Evolutionary conservation across 1,139 yeast species (phyloP).

Genomic region (Magnusiomyces magnusii): DNA sequence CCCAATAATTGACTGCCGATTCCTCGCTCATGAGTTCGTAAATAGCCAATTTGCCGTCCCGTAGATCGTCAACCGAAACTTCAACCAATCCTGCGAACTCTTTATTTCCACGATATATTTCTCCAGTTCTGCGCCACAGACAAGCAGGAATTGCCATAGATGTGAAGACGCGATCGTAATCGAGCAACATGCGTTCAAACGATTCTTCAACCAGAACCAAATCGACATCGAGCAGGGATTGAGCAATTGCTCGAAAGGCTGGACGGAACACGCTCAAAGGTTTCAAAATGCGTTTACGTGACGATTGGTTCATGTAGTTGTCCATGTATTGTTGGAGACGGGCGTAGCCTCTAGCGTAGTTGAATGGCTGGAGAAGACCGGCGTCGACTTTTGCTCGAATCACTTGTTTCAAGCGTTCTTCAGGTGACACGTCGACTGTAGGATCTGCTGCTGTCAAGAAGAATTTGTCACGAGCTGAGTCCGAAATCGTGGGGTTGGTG

Average conservation of each 20-base stretch:
- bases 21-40: slow-evolving; percentile 95
- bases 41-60: slow-evolving; percentile 88
- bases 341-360: slow-evolving; percentile 91
- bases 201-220: slow-evolving; percentile 88
- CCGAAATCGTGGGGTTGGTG: slow-evolving; percentile 30
- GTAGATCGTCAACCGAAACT: slow-evolving; percentile 79
- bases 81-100: slow-evolving; percentile 95
- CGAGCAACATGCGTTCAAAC: slow-evolving; percentile 87
- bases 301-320: slow-evolving; percentile 77
- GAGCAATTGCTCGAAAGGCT: slow-evolving; percentile 88
- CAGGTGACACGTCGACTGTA: slow-evolving; percentile 89
- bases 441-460: slow-evolving; percentile 98
- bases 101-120: slow-evolving; percentile 89
- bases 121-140: slow-evolving; percentile 96
- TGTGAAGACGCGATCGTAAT: slow-evolving; percentile 92
- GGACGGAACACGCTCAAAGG: slow-evolving; percentile 87
- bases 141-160: slow-evolving; percentile 99
- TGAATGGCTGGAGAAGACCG: slow-evolving; percentile 85
- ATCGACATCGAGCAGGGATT: slow-evolving; percentile 85
- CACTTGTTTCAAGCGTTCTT: slow-evolving; percentile 89
- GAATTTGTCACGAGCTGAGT: slow-evolving; percentile 85
- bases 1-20: slow-evolving; percentile 97
- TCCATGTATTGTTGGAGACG: slow-evolving; percentile 83
- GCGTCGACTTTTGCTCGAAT: slow-evolving; percentile 94
- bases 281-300: slow-evolving; percentile 79